Conservation (phyloP, 2,329 filamentous ascomycete genomes). For the Hypoxylon sp. region DNA sequence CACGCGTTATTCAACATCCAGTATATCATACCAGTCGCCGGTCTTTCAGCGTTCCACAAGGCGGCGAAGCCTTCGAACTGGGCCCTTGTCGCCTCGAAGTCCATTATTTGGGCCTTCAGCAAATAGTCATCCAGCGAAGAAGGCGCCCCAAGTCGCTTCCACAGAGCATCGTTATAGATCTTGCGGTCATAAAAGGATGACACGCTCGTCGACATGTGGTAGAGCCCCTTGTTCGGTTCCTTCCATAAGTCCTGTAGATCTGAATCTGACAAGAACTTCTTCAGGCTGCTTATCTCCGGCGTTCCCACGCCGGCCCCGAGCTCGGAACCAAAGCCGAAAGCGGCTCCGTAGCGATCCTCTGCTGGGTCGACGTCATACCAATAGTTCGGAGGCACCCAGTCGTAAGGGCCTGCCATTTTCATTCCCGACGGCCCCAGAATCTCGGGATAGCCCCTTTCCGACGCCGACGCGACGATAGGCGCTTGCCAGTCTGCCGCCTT, state of each 20-base stretch:
- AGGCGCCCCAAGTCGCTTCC: slow-evolving; percentile 64
- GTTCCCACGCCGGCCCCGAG: slow-evolving; percentile 72
- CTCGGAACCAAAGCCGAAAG: slow-evolving; percentile 74
- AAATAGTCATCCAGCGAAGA: slow-evolving; percentile 68
- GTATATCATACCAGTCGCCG: slow-evolving; percentile 72
- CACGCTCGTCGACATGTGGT: slow-evolving; percentile 69
- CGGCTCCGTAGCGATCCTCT: slow-evolving; percentile 62
- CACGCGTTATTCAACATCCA: slow-evolving; percentile 77
- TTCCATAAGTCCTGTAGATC: slow-evolving; percentile 70
- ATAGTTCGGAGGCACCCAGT: slow-evolving; percentile 75
- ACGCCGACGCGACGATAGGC: slow-evolving; percentile 69
- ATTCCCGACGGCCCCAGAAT: slow-evolving; percentile 68
- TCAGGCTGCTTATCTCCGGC: slow-evolving; percentile 66
- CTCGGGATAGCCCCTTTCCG: slow-evolving; percentile 65
- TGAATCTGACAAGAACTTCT: slow-evolving; percentile 62
- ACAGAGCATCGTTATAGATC: slow-evolving; percentile 70
- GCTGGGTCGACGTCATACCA: slow-evolving; percentile 65
- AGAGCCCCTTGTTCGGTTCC: slow-evolving; percentile 63
- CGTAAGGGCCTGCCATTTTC: slow-evolving; percentile 76
- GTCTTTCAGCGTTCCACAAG: slow-evolving; percentile 62
- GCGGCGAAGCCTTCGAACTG: slow-evolving; percentile 69
- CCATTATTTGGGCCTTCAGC: slow-evolving; percentile 69
- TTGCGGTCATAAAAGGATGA: slow-evolving; percentile 67
- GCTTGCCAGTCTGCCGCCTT: slow-evolving; percentile 65
- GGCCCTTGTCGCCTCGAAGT: slow-evolving; percentile 72